phyloP scores from a whole-genome alignment of 768 basidiomycete species.

The Lyophyllum semitale region DNA sequence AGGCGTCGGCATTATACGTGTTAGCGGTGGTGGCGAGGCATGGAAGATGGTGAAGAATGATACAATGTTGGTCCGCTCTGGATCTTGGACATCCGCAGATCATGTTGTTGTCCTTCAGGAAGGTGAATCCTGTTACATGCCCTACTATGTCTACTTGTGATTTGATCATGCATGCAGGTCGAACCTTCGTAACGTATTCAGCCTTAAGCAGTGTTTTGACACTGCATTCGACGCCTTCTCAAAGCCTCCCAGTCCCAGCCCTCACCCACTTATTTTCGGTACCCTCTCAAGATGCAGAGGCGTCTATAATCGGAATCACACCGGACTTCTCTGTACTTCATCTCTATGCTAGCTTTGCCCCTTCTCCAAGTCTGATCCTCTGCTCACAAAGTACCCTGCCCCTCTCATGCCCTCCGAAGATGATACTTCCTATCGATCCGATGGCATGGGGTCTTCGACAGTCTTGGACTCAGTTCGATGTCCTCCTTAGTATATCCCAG shows the following conservation, averaged over 20 bases:
- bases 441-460: slow-evolving; percentile 74
- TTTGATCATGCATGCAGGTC: slow-evolving; percentile 36
- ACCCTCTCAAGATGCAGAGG: slow-evolving; percentile 51
- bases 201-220: slow-evolving; percentile 46
- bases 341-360: slow-evolving; percentile 43
- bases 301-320: slow-evolving; percentile 69
- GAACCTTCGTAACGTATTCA: slow-evolving; percentile 61
- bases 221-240: slow-evolving; percentile 51
- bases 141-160: background rate
- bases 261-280: slow-evolving; percentile 67
- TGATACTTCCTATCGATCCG: slow-evolving; percentile 81
- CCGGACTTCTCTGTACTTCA: slow-evolving; percentile 60
- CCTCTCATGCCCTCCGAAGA: slow-evolving; percentile 43
- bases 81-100: slow-evolving; percentile 59
- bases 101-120: slow-evolving; percentile 70
- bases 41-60: slow-evolving; percentile 58
- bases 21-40: slow-evolving; percentile 58
- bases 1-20: slow-evolving; percentile 69
- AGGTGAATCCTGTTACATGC: slow-evolving; percentile 42
- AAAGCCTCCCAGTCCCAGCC: slow-evolving; percentile 45
- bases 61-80: slow-evolving; percentile 46
- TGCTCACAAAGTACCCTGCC: slow-evolving; percentile 56
- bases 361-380: slow-evolving; percentile 40
- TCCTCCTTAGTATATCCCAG: slow-evolving; percentile 75
- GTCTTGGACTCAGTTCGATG: slow-evolving; percentile 60